Evolutionary conservation across 345 rosid genomes (phyloP), one percentile per base, ranked within the genome.

Genomic region (Erysimum cheiranthoides): DNA sequence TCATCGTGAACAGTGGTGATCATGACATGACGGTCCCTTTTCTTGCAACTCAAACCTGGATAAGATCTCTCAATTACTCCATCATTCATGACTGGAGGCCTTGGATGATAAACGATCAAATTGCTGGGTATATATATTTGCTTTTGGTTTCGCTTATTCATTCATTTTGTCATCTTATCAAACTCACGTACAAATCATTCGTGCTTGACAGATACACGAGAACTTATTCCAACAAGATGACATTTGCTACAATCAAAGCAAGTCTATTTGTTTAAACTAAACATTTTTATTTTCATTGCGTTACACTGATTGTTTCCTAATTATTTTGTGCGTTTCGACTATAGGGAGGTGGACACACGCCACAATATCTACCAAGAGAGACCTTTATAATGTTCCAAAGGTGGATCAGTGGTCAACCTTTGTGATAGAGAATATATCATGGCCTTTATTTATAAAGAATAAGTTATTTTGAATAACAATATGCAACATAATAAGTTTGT

Each of bases 201-300:
- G 14, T 25, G 13, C 5, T n/a, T 39, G 10, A 13, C 53, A 47
- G 93, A 31, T 87, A 84, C 70, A 83, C 88, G 0, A 82, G 88
- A 71, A 80, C 90, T 7, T 50, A 50, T 50, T 8, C 54, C 6
- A 50, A 50, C 4, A 50, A 50, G 30, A 21, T 50, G 56, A 82
- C 90, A 49, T 90, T 79, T 50, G 89, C 88, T 7, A 90, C 90
- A 6, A 67, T 86, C 0, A 90, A 86, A 86, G 96, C 67, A 62
- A 61, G 75, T 36, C 45, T 47, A 11, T 7, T 31, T 1, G 4
- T 17, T 17, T 25, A 0, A 21, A 21, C 2, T 13, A 21, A 43
- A 13, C 5, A 10, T 51, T 18, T 16, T n/a, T 9, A 21, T 0
- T 32, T 6, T 3, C 5, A 31, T 45, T 45, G 17, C 49, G 5